A percentile compares a stretch with the other conserved stretches of the same genome.
Conservation (phyloP, 495 filamentous ascomycete genomes). For the Annulohypoxylon stygium region DNA sequence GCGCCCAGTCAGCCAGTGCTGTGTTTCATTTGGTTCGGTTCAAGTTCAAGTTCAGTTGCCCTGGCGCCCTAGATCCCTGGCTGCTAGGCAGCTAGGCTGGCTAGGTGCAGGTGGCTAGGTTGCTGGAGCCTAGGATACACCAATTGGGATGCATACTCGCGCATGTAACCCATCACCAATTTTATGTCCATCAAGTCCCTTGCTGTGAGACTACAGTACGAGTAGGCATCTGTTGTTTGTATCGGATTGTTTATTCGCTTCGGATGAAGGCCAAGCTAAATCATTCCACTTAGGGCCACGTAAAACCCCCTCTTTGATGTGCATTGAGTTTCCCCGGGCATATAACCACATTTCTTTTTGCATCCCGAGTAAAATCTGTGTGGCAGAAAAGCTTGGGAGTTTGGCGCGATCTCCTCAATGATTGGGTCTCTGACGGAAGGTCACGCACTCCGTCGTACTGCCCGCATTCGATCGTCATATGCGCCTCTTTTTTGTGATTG, state of each 20-base stretch:
- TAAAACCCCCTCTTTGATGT: constrained; percentile 21
- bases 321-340: constrained; percentile 29
- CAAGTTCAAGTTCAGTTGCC: constrained; percentile 21
- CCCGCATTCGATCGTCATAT: constrained; percentile 35
- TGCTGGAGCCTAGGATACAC: constrained; percentile 6
- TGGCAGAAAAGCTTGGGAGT: constrained; percentile 23
- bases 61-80: constrained; percentile 21
- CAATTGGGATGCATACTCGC: constrained; percentile 20
- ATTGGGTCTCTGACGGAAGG: constrained; percentile 28
- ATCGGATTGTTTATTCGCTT: constrained; percentile 26
- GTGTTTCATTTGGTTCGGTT: constrained; percentile 35
- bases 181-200: constrained; percentile 15
- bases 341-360: constrained; percentile 24
- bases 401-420: constrained; percentile 16
- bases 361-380: constrained; percentile 23
- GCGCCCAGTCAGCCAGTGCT: constrained; percentile 23
- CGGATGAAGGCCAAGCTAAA: constrained; percentile 31
- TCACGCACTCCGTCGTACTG: constrained; percentile 27
- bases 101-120: too few relatives aligned
- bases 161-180: constrained; percentile 29
- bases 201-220: constrained; percentile 10
- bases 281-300: constrained; percentile 24
- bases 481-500: constrained; percentile 37
- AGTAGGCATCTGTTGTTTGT: constrained; percentile 17
- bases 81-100: too few relatives aligned